Conservation (phyloP, 805 yeast species). For the Saccharomycopsis sp. region DNA sequence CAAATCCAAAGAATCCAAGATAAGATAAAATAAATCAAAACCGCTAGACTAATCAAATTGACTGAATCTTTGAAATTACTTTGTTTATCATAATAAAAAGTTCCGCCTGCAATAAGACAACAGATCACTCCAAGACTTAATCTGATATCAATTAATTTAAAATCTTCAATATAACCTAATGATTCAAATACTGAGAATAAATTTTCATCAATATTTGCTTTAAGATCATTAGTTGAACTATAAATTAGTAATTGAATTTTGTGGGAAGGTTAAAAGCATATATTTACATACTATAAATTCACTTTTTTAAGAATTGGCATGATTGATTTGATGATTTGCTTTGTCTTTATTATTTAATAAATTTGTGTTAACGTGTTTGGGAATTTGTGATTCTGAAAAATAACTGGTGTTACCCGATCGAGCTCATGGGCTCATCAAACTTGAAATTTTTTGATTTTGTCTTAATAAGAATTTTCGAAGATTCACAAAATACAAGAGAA, state of each 20-base stretch:
- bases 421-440: neutral
- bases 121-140: slow-evolving; percentile 39
- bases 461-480: too few species aligned
- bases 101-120: slow-evolving; percentile 34
- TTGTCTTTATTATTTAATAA: too few species aligned
- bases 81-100: slow-evolving; percentile 41
- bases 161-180: slow-evolving; percentile 39
- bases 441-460: too few species aligned
- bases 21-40: slow-evolving; percentile 29
- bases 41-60: slow-evolving; percentile 26
- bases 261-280: too few species aligned
- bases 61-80: slow-evolving; percentile 32
- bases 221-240: slow-evolving; percentile 38
- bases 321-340: too few species aligned
- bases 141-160: slow-evolving; percentile 34
- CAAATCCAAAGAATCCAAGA: slow-evolving; percentile 29
- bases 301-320: slow-evolving; percentile 1
- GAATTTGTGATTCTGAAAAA: neutral
- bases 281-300: slow-evolving; percentile 1
- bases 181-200: slow-evolving; percentile 31
- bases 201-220: slow-evolving; percentile 40
- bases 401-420: neutral
- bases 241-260: neutral
- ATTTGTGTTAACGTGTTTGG: too few species aligned
- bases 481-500: too few species aligned